Conservation (phyloP, 1,284 basidiomycete species). For the Irpex sp. region DNA sequence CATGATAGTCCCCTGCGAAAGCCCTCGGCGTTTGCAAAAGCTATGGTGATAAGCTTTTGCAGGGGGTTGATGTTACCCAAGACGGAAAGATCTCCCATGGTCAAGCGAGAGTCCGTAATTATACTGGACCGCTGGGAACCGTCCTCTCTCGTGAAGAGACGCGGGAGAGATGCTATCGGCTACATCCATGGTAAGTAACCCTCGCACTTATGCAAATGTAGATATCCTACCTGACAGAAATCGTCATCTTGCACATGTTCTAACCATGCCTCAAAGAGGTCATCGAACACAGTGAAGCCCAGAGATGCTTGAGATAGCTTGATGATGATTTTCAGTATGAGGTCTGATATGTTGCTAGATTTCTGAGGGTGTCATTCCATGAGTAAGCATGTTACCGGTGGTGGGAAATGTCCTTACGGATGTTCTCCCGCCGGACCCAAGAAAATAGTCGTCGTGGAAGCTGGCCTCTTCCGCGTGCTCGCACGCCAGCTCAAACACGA, state of each 20-base stretch:
- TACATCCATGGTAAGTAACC: slow-evolving; percentile 20
- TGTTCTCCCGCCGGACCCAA: slow-evolving; percentile 16
- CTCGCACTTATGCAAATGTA: neutral
- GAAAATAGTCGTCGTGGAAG: slow-evolving; percentile 20
- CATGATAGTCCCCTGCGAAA: slow-evolving; percentile 54
- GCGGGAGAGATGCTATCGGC: slow-evolving; percentile 52
- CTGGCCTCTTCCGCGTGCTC: slow-evolving; percentile 42
- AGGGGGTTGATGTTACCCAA: slow-evolving; percentile 49
- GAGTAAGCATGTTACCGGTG: neutral
- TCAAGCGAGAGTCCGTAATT: slow-evolving; percentile 29
- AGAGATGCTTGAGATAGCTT: slow-evolving; percentile 53
- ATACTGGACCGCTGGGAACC: slow-evolving; percentile 33
- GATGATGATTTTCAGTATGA: slow-evolving; percentile 47
- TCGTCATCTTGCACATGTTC: slow-evolving; percentile 38
- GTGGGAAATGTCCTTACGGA: slow-evolving; percentile 11
- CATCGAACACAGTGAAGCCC: slow-evolving; percentile 59
- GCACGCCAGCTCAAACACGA: slow-evolving; percentile 47
- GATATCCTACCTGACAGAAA: slow-evolving; percentile 33
- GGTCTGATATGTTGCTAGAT: slow-evolving; percentile 25
- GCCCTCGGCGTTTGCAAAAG: slow-evolving; percentile 40
- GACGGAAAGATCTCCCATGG: slow-evolving; percentile 26
- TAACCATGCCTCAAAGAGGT: slow-evolving; percentile 64
- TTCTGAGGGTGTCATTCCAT: slow-evolving; percentile 10
- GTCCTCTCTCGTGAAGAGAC: slow-evolving; percentile 58
- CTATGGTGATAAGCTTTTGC: slow-evolving; percentile 44